A percentile compares a stretch with the other conserved stretches of the same genome.
Evolutionary conservation across 805 yeast genomes (phyloP).

Genomic region (Yarrowia keelungensis): DNA sequence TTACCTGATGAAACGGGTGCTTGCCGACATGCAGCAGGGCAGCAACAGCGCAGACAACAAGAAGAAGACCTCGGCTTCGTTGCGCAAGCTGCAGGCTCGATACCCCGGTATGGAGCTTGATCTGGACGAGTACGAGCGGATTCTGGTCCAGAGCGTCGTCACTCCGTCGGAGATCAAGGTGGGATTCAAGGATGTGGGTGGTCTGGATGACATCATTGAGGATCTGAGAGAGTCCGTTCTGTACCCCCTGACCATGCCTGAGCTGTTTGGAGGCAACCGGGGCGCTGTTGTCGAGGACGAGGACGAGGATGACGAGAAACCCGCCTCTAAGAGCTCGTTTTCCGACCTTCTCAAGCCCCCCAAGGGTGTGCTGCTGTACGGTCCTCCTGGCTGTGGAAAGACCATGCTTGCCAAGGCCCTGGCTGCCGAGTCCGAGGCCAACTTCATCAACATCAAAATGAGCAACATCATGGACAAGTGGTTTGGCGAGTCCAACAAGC

Average conservation of each 20-base stretch:
- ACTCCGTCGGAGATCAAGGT: slow-evolving; percentile 83
- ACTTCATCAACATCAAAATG: slow-evolving; percentile 88
- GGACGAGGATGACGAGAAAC: background rate
- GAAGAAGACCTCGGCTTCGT: slow-evolving; percentile 63
- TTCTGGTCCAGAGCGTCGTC: slow-evolving; percentile 78
- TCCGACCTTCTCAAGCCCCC: slow-evolving; percentile 77
- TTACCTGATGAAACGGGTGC: slow-evolving; percentile 54
- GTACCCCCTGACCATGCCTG: slow-evolving; percentile 70
- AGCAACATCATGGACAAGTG: slow-evolving; percentile 95
- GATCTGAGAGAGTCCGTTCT: slow-evolving; percentile 89
- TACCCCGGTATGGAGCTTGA: slow-evolving; percentile 65
- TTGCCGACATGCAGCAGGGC: slow-evolving; percentile 48
- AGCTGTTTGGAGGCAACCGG: slow-evolving; percentile 39
- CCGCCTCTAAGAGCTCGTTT: slow-evolving; percentile 26
- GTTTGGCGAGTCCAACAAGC: slow-evolving; percentile 96
- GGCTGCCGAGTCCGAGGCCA: slow-evolving; percentile 90
- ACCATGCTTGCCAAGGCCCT: slow-evolving; percentile 97
- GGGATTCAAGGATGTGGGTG: slow-evolving; percentile 85
- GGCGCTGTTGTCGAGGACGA: background rate
- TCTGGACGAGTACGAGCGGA: slow-evolving; percentile 75
- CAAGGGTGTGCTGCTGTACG: slow-evolving; percentile 88
- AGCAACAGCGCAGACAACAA: slow-evolving; percentile 64
- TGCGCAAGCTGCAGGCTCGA: slow-evolving; percentile 62
- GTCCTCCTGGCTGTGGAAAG: slow-evolving; percentile 98
- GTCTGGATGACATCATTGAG: slow-evolving; percentile 78